Evolutionary conservation across 306 rosid species (phyloP).

Genomic region (Ammopiptanthus mongolicus): DNA sequence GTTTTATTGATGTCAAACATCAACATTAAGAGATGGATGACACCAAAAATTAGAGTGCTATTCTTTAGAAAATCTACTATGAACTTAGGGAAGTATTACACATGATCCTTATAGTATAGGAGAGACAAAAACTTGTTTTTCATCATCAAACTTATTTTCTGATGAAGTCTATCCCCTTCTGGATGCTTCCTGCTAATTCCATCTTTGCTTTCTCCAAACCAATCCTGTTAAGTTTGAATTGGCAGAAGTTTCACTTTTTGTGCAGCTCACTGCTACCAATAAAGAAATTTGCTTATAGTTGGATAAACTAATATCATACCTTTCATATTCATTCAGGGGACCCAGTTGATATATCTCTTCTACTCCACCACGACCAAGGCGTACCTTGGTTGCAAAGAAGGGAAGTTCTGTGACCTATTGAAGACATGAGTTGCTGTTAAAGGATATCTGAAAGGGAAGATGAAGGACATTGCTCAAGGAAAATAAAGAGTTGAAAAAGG

Average conservation of each 20-base stretch:
- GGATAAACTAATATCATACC: slow-evolving; percentile 36
- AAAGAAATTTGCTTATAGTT: not conserved
- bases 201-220: slow-evolving; percentile 70
- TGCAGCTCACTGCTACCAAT: not conserved
- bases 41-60: slow-evolving; percentile 2
- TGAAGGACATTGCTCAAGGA: not conserved
- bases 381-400: slow-evolving; percentile 80
- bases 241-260: not conserved
- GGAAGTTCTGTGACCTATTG: slow-evolving; percentile 89
- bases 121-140: slow-evolving; percentile 7
- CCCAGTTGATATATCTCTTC: slow-evolving; percentile 75
- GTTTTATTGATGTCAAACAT: slow-evolving; percentile 15
- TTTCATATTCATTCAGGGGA: slow-evolving; percentile 82
- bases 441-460: not conserved
- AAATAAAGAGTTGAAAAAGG: not conserved
- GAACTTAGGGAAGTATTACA: slow-evolving; percentile 21
- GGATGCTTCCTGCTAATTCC: slow-evolving; percentile 61
- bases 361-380: slow-evolving; percentile 76
- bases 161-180: slow-evolving; percentile 63
- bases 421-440: not conserved
- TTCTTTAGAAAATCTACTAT: slow-evolving; percentile 13
- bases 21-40: slow-evolving; percentile 8
- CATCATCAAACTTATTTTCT: slow-evolving; percentile 24
- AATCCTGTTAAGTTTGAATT: slow-evolving; percentile 30
- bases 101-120: not conserved